A percentile compares a stretch with the other conserved stretches of the same genome.
phyloP scores from a whole-genome alignment of 2,329 filamentous ascomycete species.

The Cercospora sesami region DNA sequence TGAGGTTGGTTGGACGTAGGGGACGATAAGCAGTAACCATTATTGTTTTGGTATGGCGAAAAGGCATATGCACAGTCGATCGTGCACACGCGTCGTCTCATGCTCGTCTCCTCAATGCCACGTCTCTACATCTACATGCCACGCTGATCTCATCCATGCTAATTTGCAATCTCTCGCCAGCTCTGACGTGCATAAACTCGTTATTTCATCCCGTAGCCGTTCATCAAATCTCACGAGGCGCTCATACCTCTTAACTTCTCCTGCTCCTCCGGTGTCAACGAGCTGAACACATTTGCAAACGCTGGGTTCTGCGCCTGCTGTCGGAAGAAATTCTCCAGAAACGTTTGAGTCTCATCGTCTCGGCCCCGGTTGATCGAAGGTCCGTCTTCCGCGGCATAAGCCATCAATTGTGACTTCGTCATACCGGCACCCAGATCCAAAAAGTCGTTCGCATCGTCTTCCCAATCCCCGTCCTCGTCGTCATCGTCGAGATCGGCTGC shows the following conservation, averaged over 20 bases:
- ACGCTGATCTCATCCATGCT: background rate
- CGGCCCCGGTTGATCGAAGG: slow-evolving; percentile 59
- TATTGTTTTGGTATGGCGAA: background rate
- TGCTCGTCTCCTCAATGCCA: background rate
- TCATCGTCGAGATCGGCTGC: slow-evolving; percentile 64
- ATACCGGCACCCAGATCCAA: slow-evolving; percentile 67
- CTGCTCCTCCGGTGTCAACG: slow-evolving; percentile 57
- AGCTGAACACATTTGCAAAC: slow-evolving; percentile 57
- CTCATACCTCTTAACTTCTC: slow-evolving; percentile 49
- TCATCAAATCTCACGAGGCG: slow-evolving; percentile 7
- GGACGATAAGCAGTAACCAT: background rate
- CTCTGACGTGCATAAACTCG: background rate
- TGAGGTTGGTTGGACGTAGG: background rate
- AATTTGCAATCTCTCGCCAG: background rate
- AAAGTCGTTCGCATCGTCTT: slow-evolving; percentile 72
- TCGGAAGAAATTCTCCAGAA: slow-evolving; percentile 78
- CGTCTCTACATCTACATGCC: background rate
- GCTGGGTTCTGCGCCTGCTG: slow-evolving; percentile 54
- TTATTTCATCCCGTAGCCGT: background rate
- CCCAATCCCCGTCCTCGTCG: slow-evolving; percentile 74
- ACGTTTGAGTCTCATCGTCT: slow-evolving; percentile 88
- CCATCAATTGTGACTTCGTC: slow-evolving; percentile 73
- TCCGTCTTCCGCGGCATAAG: slow-evolving; percentile 60
- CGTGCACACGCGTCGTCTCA: background rate
- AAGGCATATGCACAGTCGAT: background rate